A percentile compares a stretch with the other conserved stretches of the same genome.
phyloP scores from a whole-genome alignment of 768 basidiomycete genomes.

The Suillus luteus region DNA sequence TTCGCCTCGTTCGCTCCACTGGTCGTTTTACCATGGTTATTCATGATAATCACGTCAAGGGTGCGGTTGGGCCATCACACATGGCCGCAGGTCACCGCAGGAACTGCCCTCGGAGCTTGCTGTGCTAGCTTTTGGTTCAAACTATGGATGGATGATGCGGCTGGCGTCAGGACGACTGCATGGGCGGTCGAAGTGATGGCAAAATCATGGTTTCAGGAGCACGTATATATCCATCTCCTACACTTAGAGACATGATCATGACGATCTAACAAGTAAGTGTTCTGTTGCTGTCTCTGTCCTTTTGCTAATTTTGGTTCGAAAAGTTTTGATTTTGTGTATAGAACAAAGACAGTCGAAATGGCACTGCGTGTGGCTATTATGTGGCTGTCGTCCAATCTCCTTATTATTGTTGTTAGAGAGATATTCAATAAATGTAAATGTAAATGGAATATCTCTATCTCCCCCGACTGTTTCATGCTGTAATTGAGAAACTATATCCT shows the following conservation, averaged over 20 bases:
- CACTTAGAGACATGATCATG: background rate
- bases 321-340: background rate
- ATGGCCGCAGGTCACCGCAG: constrained; percentile 64
- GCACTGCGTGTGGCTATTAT: background rate
- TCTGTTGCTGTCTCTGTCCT: background rate
- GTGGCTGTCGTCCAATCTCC: background rate
- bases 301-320: background rate
- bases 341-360: too few relatives aligned
- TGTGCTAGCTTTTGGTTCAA: constrained; percentile 59
- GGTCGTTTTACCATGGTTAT: constrained; percentile 56
- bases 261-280: background rate
- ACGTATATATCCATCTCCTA: background rate
- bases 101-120: constrained; percentile 53
- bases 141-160: constrained; percentile 46
- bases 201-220: background rate
- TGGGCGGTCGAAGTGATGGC: constrained; percentile 17
- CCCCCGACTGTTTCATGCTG: background rate
- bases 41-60: constrained; percentile 59
- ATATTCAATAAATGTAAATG: background rate
- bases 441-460: background rate
- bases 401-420: background rate
- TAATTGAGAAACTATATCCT: background rate
- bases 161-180: constrained; percentile 25
- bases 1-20: constrained; percentile 39
- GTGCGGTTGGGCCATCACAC: constrained; percentile 82